Base-by-base conservation (phyloP, 1,284 basidiomycete species). In the Malassezia nana region DNA sequence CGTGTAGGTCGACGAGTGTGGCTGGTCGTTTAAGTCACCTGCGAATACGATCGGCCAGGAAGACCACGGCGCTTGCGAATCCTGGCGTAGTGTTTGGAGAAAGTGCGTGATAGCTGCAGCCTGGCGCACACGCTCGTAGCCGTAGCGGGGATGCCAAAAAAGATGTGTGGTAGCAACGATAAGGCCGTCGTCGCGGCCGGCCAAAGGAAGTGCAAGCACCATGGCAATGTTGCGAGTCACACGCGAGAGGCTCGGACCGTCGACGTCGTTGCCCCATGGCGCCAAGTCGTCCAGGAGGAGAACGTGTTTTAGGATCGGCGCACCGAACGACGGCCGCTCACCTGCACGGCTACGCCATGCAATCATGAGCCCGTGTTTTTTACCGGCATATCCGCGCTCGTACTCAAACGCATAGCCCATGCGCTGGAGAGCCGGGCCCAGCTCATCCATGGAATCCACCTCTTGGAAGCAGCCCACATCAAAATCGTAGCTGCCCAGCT, bases 1-100 rank as follows among this genome's bases (percentile, higher is more conserved):
- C 20, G 85, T 81, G 72, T 98, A 96, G 0, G 83, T 83, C 2
- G 86, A 79, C 69, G 94, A 91, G 59, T 81, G 81, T 0, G 92
- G 92, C 31, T 83, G 78, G 50, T 89, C 89, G 75, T 96, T 96
- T 76, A 96, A 89, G 74, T 96, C 92, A 60, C 91, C 91, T 0
- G 85, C 83, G 31, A 95, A 76, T 52, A 94, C 77, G 55, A 83
- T 83, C 0, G 89, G 84, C 85, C 87, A 91, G 40, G 77, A 56
- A 4, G 73, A 66, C 54, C 77, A 77, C 1, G 69, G 67, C 39
- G 79, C 75, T 3, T 77, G 78, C 6, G 79, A 66, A 26, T 50
- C 53, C 12, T 59, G 42, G 24, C 63, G 80, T 66, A 87, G 88
- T 35, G 74, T 76, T 30, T 76, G 59, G 8, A 84, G 79, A 64